Percentiles rank a stretch among this genome's conserved stretches.
phyloP scores from a whole-genome alignment of 305 asterid species.

The Ajuga reptans region DNA sequence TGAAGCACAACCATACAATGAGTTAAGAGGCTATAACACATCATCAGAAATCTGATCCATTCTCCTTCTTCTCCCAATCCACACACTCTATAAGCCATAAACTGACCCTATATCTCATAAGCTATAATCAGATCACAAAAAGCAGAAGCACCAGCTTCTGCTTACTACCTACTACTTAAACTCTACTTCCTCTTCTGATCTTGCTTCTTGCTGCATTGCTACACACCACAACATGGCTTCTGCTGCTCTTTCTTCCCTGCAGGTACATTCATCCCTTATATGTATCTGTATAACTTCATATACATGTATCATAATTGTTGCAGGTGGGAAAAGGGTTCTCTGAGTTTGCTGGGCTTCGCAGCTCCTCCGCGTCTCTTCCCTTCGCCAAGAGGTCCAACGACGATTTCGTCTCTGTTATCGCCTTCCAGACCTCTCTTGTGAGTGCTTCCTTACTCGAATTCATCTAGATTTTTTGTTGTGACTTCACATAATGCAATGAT shows the following conservation, averaged over 20 bases:
- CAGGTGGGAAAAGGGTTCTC: conserved; percentile 83
- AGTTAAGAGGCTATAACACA: conserved; percentile 59
- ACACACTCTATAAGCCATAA: conserved; percentile 23
- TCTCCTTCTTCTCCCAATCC: conserved; percentile 26
- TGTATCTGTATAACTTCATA: background rate
- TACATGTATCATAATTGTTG: background rate
- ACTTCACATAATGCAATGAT: too few species aligned
- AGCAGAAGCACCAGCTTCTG: background rate
- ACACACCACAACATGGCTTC: conserved; percentile 50
- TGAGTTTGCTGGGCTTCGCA: conserved; percentile 66
- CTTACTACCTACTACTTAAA: conserved; percentile 11
- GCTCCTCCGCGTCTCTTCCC: conserved; percentile 51
- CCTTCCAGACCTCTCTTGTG: conserved; percentile 73
- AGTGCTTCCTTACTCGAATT: conserved; percentile 24
- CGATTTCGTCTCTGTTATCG: conserved; percentile 51
- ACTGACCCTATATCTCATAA: conserved; percentile 21
- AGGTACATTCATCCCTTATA: conserved; percentile 7
- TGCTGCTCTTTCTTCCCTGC: conserved; percentile 83
- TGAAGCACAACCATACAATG: conserved; percentile 65
- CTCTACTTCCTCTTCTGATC: conserved; percentile 14
- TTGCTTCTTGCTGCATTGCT: conserved; percentile 27
- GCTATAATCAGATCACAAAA: background rate
- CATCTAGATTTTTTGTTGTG: background rate
- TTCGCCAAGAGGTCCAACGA: conserved; percentile 49
- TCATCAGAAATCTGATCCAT: conserved; percentile 64